These are phyloP conservation scores for Juglanconis oblonga DNA, from an alignment of 2,329 filamentous ascomycete genomes.

Conservation along the genomic window DNA sequence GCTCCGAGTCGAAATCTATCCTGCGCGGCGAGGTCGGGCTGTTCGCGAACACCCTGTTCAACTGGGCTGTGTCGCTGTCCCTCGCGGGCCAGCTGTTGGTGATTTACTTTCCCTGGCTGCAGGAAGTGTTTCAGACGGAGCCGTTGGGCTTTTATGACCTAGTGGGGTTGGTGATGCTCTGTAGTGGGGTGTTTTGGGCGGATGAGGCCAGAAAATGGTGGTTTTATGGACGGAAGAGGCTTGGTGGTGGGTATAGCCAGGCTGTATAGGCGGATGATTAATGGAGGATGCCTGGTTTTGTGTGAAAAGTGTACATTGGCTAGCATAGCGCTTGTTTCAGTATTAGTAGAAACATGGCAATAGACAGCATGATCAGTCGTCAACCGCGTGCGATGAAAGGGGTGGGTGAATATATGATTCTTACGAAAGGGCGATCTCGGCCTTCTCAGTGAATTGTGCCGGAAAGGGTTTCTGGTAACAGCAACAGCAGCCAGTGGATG, in stretches of 20 bases:
- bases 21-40: constrained; percentile 80
- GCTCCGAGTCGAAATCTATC: constrained; percentile 85
- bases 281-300: neutral
- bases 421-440: too few relatives aligned
- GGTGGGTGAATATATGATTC: neutral
- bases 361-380: neutral
- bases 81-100: constrained; percentile 84
- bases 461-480: too few relatives aligned
- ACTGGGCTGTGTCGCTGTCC: constrained; percentile 87
- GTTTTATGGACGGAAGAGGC: constrained; percentile 55
- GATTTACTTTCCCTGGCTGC: constrained; percentile 91
- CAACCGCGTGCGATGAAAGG: neutral
- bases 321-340: constrained; percentile 4
- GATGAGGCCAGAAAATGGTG: constrained; percentile 87
- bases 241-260: constrained; percentile 63
- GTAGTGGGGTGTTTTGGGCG: constrained; percentile 91
- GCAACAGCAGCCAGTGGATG: too few relatives aligned
- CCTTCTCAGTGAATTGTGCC: too few relatives aligned
- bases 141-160: constrained; percentile 73
- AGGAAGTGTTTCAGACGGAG: constrained; percentile 95
- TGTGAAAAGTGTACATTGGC: neutral
- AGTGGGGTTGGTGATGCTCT: constrained; percentile 66
- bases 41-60: constrained; percentile 89
- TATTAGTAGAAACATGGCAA: constrained; percentile 13
- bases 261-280: constrained; percentile 46